Conservation (phyloP, 2,329 filamentous ascomycete species). For the Ambrosiella xylebori region DNA sequence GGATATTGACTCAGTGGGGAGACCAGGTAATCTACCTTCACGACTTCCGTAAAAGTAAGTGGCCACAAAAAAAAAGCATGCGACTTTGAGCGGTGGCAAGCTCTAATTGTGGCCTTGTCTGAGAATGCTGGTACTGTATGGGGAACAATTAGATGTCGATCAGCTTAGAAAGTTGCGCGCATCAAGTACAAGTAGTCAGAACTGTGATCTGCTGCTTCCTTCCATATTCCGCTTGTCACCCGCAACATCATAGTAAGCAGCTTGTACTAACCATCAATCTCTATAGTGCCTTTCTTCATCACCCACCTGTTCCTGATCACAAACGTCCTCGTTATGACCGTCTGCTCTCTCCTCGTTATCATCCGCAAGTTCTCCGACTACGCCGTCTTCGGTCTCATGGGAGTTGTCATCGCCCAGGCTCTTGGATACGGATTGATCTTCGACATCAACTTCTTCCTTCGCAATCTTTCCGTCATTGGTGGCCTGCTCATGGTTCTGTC, state of each 20-base stretch:
- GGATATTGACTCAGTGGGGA: conserved; percentile 93
- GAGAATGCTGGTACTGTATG: too few relatives aligned
- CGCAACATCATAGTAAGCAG: not conserved
- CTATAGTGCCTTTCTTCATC: conserved; percentile 66
- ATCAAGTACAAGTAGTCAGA: too few relatives aligned
- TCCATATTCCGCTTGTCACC: too few relatives aligned
- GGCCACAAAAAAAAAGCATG: not conserved
- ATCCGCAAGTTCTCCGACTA: conserved; percentile 83
- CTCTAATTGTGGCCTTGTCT: too few relatives aligned
- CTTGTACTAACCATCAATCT: not conserved
- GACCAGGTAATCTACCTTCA: conserved; percentile 88
- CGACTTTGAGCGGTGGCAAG: too few relatives aligned
- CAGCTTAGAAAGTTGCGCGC: too few relatives aligned
- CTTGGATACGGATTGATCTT: conserved; percentile 96
- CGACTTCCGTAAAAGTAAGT: conserved; percentile 83
- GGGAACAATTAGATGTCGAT: too few relatives aligned
- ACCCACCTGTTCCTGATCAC: conserved; percentile 83
- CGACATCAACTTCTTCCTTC: conserved; percentile 98
- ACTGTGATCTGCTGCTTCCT: too few relatives aligned
- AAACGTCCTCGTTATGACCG: conserved; percentile 78
- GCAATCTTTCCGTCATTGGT: conserved; percentile 93
- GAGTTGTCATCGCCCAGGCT: conserved; percentile 80
- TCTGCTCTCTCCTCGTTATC: conserved; percentile 75
- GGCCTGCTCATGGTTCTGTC: conserved; percentile 95
- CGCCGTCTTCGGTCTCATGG: conserved; percentile 77